Base-by-base conservation (phyloP, 2,329 filamentous ascomycete species). In the Thyridium curvatum region DNA sequence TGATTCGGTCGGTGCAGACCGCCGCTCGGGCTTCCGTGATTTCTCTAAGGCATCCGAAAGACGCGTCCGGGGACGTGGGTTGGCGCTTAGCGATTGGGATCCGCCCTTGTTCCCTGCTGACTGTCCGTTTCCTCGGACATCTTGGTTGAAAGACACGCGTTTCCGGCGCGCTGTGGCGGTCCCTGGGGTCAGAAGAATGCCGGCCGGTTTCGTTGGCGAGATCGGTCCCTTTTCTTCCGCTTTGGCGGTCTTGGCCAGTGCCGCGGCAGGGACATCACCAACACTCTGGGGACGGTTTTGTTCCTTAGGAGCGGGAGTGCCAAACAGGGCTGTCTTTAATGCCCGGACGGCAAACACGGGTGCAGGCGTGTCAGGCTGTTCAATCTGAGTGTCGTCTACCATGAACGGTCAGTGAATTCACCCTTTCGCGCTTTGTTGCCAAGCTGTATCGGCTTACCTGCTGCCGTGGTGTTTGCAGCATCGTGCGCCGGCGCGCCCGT, bases 311-410 rank as follows among this genome's bases (percentile, higher is more conserved):
- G 65, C 61, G 10, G 77, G 74, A 4, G 75, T 77, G 31, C 79
- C 79, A 49, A 82, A 83, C 34, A 84, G 58, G 18, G 76, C 79
- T 48, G 71, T 78, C 49, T 76, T 81, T 52, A 84, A 65, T 6
- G 79, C 79, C 42, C 79, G 71, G 30, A 79, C 79, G 3, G 79
- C 79, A 52, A 84, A 84, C 0, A 83, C 72, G 2, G 79, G 79
- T 0, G 77, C 79, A 7, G 79, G 79, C 13, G 79, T 84, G 48
- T 83, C 79, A 30, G 79, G 78, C 26, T 66, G 65, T 13, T 83
- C 78, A 31, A 73, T 48, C 44, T 72, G 69, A 1, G 62, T 68
- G 35, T 69, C 65, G 33, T 62, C 64, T 67, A 41, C 16, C 32
- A 16, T n/a, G n/a, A n/a, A n/a, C n/a, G n/a, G n/a, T n/a, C n/a